Percentiles rank a stretch among this genome's conserved stretches.
Evolutionary conservation across 768 basidiomycete species (phyloP).

Genomic region (Exidia glandulosa): DNA sequence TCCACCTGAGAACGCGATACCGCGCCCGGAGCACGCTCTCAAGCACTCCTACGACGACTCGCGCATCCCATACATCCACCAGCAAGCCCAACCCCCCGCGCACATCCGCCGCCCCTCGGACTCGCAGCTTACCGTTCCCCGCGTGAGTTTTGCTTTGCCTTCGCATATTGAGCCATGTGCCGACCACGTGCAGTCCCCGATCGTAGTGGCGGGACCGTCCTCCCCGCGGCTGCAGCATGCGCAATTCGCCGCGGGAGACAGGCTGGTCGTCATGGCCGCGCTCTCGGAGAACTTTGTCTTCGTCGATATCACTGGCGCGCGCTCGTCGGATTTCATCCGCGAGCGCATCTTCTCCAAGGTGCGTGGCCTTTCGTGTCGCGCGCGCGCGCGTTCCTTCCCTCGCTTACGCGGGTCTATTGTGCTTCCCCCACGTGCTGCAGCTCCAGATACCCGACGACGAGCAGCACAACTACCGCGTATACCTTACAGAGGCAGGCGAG

Average conservation of each 20-base stretch:
- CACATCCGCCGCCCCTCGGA: neutral
- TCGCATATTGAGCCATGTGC: neutral
- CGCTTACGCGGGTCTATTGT: neutral
- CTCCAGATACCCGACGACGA: conserved; percentile 79
- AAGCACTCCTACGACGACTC: neutral
- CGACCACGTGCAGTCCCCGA: neutral
- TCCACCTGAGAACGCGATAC: conserved; percentile 18
- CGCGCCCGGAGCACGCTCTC: neutral
- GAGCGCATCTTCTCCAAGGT: conserved; percentile 78
- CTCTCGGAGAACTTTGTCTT: conserved; percentile 2
- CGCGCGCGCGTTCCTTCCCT: neutral
- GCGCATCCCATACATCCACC: neutral
- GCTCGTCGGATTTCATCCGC: conserved; percentile 56
- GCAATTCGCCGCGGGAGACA: conserved; percentile 1
- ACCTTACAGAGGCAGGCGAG: conserved; percentile 78
- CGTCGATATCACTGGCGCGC: conserved; percentile 60
- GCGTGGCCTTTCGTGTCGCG: conserved; percentile 11
- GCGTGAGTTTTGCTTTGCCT: neutral
- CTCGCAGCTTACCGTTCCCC: neutral
- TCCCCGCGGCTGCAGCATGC: neutral
- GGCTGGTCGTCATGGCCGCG: conserved; percentile 6
- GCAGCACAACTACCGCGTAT: conserved; percentile 63
- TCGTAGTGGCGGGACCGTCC: neutral
- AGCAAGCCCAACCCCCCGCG: neutral
- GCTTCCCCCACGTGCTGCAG: conserved; percentile 25